Base-by-base conservation (phyloP, 164 flowering plant species). In the Sedum album region DNA sequence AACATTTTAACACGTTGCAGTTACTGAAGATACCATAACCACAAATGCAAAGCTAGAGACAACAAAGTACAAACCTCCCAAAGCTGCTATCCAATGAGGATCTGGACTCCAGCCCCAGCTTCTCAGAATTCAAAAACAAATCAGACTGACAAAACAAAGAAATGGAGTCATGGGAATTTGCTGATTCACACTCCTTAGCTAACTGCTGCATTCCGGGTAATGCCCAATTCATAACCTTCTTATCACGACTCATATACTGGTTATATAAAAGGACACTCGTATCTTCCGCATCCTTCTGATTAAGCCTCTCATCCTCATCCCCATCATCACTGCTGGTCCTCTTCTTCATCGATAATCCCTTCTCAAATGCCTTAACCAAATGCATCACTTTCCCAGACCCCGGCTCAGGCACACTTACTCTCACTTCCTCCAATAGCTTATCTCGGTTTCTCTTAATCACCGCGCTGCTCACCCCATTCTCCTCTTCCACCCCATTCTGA, bases 341-440 rank as follows among this genome's bases (percentile, higher is more conserved):
- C 83, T 7, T 69, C 41, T 0, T 79, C 72, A 44, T 78, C 74
- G 1, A 76, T 31, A 41, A 55, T 79, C 0, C 79, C 83, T 1
- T 79, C 84, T 95, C 99, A 73, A 95, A 95, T 0, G 90, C 96
- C 78, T 84, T 69, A 15, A 92, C 91, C 83, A 95, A 77, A 77
- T 89, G 82, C 90, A 66, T 68, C 73, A 95, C 97, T 70, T 70
- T 79, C 63, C 97, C 99, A 17, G 77, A 79, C 3, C 93, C 91
- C 1, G 79, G 23, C 39, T 83, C 89, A 1, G 94, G 94, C 41
- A 82, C 76, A 66, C 91, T 85, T 21, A 71, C 72, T 71, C 86
- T 79, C 18, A 85, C 90, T 70, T 78, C 89, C 68, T 88, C 90
- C 36, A 92, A 57, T 75, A 90, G 26, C 77, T 66, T 83, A 1